Evolutionary conservation across 2,329 filamentous ascomycete species (phyloP).

Genomic region (Raffaelea albimanens): DNA sequence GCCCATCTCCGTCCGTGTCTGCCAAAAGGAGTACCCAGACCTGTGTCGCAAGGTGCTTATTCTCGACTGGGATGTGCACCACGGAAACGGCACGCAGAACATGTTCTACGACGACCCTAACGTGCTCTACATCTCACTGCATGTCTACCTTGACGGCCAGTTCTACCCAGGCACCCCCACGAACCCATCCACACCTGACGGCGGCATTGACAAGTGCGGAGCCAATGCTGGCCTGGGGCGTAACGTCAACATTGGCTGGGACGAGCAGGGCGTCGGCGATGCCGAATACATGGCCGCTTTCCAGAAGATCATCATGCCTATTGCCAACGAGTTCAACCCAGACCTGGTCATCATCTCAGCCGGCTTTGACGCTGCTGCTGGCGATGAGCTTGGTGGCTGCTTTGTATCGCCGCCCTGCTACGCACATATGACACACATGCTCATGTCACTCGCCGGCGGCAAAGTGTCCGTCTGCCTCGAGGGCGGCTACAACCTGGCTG

Average conservation of each 20-base stretch:
- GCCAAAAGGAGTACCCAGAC: constrained; percentile 71
- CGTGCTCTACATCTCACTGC: constrained; percentile 88
- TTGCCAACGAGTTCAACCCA: constrained; percentile 85
- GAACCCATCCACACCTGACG: constrained; percentile 48
- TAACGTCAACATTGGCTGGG: constrained; percentile 60
- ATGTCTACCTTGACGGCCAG: constrained; percentile 72
- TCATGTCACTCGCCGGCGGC: constrained; percentile 86
- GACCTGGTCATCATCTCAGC: constrained; percentile 93
- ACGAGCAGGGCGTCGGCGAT: constrained; percentile 76
- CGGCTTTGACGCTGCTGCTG: constrained; percentile 90
- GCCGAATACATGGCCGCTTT: constrained; percentile 96
- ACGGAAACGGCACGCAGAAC: constrained; percentile 89
- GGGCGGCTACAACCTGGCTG: constrained; percentile 87
- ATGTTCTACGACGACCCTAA: constrained; percentile 94
- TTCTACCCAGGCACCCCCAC: constrained; percentile 73
- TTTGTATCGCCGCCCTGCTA: constrained; percentile 88
- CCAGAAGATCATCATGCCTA: constrained; percentile 92
- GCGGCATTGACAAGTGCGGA: constrained; percentile 51
- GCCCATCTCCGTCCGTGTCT: constrained; percentile 80
- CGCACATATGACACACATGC: constrained; percentile 98
- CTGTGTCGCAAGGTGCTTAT: constrained; percentile 82
- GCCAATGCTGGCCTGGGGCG: constrained; percentile 44
- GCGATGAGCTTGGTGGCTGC: constrained; percentile 86
- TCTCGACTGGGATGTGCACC: constrained; percentile 79
- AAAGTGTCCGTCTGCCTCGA: constrained; percentile 90